phyloP scores from a whole-genome alignment of 495 filamentous ascomycete genomes.

The Ascodesmis nigricans region DNA sequence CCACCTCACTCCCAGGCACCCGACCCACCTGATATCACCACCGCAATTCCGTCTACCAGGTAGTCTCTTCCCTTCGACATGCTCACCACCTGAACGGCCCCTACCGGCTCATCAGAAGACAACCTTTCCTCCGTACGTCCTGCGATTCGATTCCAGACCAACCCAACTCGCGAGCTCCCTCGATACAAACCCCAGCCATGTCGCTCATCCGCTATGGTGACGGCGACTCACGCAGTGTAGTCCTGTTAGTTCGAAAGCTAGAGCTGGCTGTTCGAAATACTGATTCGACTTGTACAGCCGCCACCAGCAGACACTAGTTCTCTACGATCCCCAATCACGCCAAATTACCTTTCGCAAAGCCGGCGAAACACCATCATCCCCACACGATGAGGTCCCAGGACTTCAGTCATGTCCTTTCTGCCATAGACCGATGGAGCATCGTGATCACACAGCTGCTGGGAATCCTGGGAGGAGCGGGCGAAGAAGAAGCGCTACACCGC shows the following conservation, averaged over 20 bases:
- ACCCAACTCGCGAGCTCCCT: too few species aligned
- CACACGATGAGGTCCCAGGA: too few species aligned
- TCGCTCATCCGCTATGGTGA: conserved; percentile 42
- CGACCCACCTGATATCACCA: too few species aligned
- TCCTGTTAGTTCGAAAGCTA: conserved; percentile 31
- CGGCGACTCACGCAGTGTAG: conserved; percentile 38
- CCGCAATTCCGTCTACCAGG: too few species aligned
- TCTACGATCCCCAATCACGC: conserved; percentile 65
- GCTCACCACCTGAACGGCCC: too few species aligned
- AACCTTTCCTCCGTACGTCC: too few species aligned
- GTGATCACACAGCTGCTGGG: conserved; percentile 23
- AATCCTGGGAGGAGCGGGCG: neutral
- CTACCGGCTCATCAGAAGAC: too few species aligned
- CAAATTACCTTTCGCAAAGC: conserved; percentile 60
- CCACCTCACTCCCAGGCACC: too few species aligned
- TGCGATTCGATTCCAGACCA: too few species aligned
- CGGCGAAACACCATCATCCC: conserved; percentile 21
- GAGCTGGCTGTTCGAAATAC: neutral
- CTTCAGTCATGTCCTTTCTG: conserved; percentile 58
- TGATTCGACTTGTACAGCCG: conserved; percentile 34
- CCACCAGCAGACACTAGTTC: conserved; percentile 74
- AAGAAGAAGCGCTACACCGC: conserved; percentile 1
- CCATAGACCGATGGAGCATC: conserved; percentile 35
- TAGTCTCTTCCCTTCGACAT: too few species aligned
- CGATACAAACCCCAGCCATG: too few species aligned